Evolutionary conservation across 1,284 basidiomycete species (phyloP), one percentile per base, ranked within the genome.

Genomic region (Trametes hirsuta): DNA sequence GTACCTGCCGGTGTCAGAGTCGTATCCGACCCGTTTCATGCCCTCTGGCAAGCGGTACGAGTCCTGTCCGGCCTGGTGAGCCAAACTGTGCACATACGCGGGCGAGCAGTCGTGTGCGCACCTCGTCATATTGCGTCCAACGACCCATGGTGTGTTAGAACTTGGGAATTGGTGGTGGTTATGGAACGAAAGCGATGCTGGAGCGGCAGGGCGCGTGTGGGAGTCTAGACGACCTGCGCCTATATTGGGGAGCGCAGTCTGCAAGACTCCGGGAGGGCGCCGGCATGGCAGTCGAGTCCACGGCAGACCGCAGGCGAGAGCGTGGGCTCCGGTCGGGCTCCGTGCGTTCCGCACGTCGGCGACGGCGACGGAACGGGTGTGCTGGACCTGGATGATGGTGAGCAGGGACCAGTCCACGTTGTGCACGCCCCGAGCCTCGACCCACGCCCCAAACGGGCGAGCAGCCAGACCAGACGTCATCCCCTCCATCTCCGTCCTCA

Each of bases 21-120:
- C 77, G 69, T 78, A 79, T 14, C 76, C 77, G 42, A 77, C 76
- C 44, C 77, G 74, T 52, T 74, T 74, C 76, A 78, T 77, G 67
- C 77, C 77, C 59, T 76, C 75, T 8, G 77, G 76, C 60, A 79
- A 68, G 61, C 77, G 74, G 63, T 76, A 74, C 9, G 74, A 74
- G 59, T 78, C 77, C 77, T 79, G 53, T 30, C 35, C 22, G 35
- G 14, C n/a, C 10, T 9, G 25, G 30, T 37, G 37, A 35, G 52
- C 42, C 53, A 5, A 37, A 35, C 10, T 24, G 21, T 53, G 54
- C 52, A 57, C 48, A 47, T 45, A 42, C n/a, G n/a, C 21, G 24
- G 8, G 11, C 46, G 41, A 22, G 52, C 42, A 61, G 22, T 22
- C 15, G 11, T 22, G 11, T 18, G 15, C 68, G 52, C 57, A 76